phyloP scores from a whole-genome alignment of 2,329 filamentous ascomycete genomes.

The Lasiodiplodia hormozganensis region DNA sequence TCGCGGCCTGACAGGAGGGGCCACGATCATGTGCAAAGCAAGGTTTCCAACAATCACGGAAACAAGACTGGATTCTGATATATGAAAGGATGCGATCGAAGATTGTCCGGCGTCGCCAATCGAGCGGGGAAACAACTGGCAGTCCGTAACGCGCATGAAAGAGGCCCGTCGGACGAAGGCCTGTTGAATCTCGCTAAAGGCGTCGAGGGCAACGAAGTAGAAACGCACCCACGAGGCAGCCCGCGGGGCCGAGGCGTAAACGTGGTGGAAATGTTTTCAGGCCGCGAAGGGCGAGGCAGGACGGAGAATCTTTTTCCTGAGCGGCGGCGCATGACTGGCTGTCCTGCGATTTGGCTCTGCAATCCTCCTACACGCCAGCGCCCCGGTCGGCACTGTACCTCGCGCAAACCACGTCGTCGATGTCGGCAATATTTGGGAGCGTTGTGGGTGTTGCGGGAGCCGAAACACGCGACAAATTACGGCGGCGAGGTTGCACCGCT shows the following conservation, averaged over 20 bases:
- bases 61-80: constrained; percentile 26
- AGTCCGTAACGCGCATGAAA: constrained; percentile 19
- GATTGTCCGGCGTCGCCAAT: constrained; percentile 1
- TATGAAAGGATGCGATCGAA: constrained; percentile 15
- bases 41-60: constrained; percentile 25
- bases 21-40: constrained; percentile 6
- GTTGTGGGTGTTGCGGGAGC: neutral
- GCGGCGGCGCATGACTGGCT: constrained; percentile 14
- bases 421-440: neutral
- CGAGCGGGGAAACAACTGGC: neutral
- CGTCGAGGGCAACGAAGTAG: constrained; percentile 9
- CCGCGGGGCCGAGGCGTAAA: constrained; percentile 1
- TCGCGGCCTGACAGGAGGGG: neutral
- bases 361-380: neutral
- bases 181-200: constrained; percentile 25
- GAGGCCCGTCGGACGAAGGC: constrained; percentile 18
- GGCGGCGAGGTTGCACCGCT: constrained; percentile 14
- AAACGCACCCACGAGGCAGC: constrained; percentile 18
- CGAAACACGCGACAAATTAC: constrained; percentile 15
- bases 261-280: neutral
- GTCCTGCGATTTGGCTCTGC: constrained; percentile 11
- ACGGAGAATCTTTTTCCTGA: constrained; percentile 1
- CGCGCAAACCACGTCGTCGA: neutral
- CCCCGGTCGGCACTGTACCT: neutral
- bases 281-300: constrained; percentile 11